A percentile compares a stretch with the other conserved stretches of the same genome.
phyloP scores from a whole-genome alignment of 2,329 filamentous ascomycete genomes.

The Colletotrichum sublineola region DNA sequence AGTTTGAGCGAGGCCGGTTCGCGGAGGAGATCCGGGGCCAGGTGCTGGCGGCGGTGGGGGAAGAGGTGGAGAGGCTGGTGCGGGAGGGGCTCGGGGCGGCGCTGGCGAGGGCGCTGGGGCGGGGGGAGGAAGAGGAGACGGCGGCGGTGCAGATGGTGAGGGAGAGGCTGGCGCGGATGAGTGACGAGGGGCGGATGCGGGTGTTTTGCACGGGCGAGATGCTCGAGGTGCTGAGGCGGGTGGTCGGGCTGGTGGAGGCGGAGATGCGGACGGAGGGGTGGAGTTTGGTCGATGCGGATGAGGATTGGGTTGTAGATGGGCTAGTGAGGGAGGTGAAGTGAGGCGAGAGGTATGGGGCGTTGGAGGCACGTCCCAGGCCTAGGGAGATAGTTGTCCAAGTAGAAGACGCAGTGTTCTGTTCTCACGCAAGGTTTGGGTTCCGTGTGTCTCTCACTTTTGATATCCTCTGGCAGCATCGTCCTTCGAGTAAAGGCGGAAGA shows the following conservation, averaged over 20 bases:
- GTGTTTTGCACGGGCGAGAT: conserved; percentile 38
- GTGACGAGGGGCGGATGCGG: conserved; percentile 5
- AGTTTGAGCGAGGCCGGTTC: conserved; percentile 15
- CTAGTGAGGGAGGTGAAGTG: neutral
- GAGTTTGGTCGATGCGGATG: conserved; percentile 13
- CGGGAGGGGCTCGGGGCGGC: conserved; percentile 6
- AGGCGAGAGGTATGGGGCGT: neutral
- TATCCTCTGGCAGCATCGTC: too few species aligned
- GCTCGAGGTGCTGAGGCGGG: conserved; percentile 8
- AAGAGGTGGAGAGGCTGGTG: neutral
- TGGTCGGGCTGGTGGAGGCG: neutral
- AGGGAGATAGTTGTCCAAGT: neutral
- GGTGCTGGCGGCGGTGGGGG: conserved; percentile 5
- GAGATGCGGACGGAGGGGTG: conserved; percentile 15
- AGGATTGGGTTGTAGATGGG: neutral
- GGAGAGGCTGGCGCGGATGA: conserved; percentile 30
- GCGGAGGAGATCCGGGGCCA: conserved; percentile 6
- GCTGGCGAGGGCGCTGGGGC: neutral
- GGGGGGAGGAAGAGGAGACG: conserved; percentile 1
- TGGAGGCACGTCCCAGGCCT: neutral
- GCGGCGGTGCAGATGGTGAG: conserved; percentile 8
- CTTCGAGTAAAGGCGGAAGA: too few species aligned
- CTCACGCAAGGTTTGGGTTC: too few species aligned
- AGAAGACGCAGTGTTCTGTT: neutral
- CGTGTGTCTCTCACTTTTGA: too few species aligned